A percentile compares a stretch with the other conserved stretches of the same genome.
These are phyloP conservation scores for Venturiaceae sp. DNA, from an alignment of 2,329 filamentous ascomycete genomes.

Conservation along the genomic window DNA sequence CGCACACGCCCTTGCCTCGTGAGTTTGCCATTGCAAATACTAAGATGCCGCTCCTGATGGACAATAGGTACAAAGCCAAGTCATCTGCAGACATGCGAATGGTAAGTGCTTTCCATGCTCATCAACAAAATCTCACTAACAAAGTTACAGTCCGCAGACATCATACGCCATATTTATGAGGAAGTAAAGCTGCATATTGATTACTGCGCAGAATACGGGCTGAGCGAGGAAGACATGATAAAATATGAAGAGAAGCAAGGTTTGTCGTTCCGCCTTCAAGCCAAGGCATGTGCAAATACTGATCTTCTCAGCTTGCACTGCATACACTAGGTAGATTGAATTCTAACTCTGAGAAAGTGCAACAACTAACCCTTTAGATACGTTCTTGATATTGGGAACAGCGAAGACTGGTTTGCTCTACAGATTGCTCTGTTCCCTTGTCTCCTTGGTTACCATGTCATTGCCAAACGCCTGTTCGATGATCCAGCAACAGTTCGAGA, in stretches of 20 bases:
- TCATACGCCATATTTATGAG: constrained; percentile 65
- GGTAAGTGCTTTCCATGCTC: constrained; percentile 34
- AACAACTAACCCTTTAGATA: constrained; percentile 42
- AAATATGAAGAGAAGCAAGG: constrained; percentile 65
- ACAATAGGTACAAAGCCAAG: constrained; percentile 60
- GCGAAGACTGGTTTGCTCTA: constrained; percentile 78
- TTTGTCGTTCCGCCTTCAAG: constrained; percentile 20
- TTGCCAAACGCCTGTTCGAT: constrained; percentile 60
- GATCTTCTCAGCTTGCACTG: constrained; percentile 52
- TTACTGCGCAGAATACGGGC: constrained; percentile 74
- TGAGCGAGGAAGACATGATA: constrained; percentile 65
- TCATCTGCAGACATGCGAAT: constrained; percentile 61
- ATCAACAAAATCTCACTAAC: not conserved
- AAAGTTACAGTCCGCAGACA: constrained; percentile 46
- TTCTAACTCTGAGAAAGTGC: not conserved
- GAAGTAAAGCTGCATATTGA: constrained; percentile 75
- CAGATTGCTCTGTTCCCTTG: constrained; percentile 81
- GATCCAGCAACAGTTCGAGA: constrained; percentile 51
- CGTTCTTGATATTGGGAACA: constrained; percentile 79
- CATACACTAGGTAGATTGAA: constrained; percentile 50
- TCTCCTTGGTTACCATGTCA: constrained; percentile 76
- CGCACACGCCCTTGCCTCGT: not conserved
- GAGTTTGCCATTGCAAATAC: not conserved
- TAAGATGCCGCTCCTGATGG: constrained; percentile 27
- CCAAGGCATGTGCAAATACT: not conserved